phyloP scores from a whole-genome alignment of 2,329 filamentous ascomycete genomes.

The Orbilia oligospora region DNA sequence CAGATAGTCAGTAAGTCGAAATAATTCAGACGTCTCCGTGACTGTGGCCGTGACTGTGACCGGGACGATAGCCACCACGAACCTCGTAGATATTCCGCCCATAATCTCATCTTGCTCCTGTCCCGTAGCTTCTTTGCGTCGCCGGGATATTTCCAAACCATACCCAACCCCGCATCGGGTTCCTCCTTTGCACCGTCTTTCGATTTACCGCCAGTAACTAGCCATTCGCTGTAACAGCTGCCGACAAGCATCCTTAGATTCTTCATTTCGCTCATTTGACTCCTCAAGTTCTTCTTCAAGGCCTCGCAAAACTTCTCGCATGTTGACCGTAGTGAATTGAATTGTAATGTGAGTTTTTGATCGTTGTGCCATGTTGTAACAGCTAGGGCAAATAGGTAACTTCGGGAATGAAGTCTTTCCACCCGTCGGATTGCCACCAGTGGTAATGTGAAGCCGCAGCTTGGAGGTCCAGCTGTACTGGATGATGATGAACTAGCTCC shows the following conservation, averaged over 20 bases:
- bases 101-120: conserved; percentile 95
- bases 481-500: conserved; percentile 85
- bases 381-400: conserved; percentile 90
- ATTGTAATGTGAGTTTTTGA: conserved; percentile 91
- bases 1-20: conserved; percentile 3
- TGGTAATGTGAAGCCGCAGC: conserved; percentile 85
- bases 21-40: background rate
- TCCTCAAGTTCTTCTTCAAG: conserved; percentile 88
- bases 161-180: conserved; percentile 93
- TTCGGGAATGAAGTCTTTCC: conserved; percentile 92
- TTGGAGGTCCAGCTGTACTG: conserved; percentile 80
- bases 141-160: conserved; percentile 93
- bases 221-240: conserved; percentile 92
- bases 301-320: conserved; percentile 98
- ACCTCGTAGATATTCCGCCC: conserved; percentile 91
- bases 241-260: conserved; percentile 83
- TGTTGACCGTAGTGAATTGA: conserved; percentile 87
- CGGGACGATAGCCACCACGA: too few relatives aligned
- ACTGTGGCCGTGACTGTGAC: too few relatives aligned
- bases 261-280: conserved; percentile 88
- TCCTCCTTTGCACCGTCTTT: conserved; percentile 75
- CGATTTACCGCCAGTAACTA: conserved; percentile 72
- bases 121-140: conserved; percentile 94
- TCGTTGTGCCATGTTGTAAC: conserved; percentile 95
- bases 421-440: conserved; percentile 92